Base-by-base conservation (phyloP, 345 rosid species). In the Ricinus communis region DNA sequence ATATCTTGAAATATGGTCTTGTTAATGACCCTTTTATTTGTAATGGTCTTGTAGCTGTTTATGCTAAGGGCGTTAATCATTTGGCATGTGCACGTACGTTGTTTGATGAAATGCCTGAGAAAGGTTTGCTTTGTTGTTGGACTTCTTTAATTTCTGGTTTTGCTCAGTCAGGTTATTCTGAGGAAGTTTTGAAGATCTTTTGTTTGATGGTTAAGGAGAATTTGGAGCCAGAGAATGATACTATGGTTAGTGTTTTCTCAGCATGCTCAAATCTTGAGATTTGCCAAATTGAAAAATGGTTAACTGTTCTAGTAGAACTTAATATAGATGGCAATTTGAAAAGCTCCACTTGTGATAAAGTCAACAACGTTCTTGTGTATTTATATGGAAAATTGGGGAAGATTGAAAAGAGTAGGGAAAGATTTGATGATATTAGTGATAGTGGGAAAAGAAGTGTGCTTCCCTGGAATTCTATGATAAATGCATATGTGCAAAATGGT, bases 391-490 rank as follows among this genome's bases (percentile, higher is more conserved):
- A 79, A 65, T 83, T 65, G 80, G 84, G 77, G 22, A 78, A 66
- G 71, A 36, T 73, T 8, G 81, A 72, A 40, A 71, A 76, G 60
- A 75, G 84, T 52, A 59, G 65, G 74, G 78, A 83, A 56, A 76
- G 57, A 61, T 83, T 83, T 77, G 76, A 73, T 28, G 71, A 56
- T 46, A 74, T 81, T 16, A 51, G 50, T 24, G 15, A 56, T 40
- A 15, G 36, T 58, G 81, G 82, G 27, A 68, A 69, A 67, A 71
- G 64, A 50, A 81, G 62, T 63, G 69, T 75, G 56, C 77, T 83
- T 67, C 84, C 82, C 61, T 83, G 82, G 87, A 83, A 83, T 59
- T 75, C 75, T 24, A 83, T 83, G 87, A 73, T 83, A 45, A 70
- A 55, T 68, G 79, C 87, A 28, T 78, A 69, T 36, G 81, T 76